Conservation (phyloP, 2,329 filamentous ascomycete species). For the Pseudocercospora macadamiae region DNA sequence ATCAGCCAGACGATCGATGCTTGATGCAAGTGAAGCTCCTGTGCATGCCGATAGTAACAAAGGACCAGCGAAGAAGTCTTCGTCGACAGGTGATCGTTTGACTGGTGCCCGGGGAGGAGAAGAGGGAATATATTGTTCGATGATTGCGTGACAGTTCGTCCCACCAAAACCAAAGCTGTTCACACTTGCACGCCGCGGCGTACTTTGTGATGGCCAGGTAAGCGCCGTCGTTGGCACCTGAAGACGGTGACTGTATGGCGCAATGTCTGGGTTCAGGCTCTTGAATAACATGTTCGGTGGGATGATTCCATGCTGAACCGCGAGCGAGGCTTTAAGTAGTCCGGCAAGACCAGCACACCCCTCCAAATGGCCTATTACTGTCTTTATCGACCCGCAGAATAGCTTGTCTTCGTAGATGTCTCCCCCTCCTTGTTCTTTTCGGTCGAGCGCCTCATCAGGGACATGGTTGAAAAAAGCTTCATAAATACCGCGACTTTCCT, state of each 20-base stretch:
- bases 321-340: slow-evolving; percentile 33
- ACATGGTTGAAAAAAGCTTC: slow-evolving; percentile 19
- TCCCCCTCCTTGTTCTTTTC: background rate
- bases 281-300: slow-evolving; percentile 33
- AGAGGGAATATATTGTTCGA: slow-evolving; percentile 25
- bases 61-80: slow-evolving; percentile 19
- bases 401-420: slow-evolving; percentile 9
- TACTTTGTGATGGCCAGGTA: slow-evolving; percentile 34
- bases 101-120: background rate
- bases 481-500: slow-evolving; percentile 31
- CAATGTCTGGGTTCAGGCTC: slow-evolving; percentile 35
- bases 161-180: slow-evolving; percentile 34
- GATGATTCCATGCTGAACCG: slow-evolving; percentile 32
- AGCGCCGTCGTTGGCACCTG: slow-evolving; percentile 25
- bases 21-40: slow-evolving; percentile 17
- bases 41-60: slow-evolving; percentile 23
- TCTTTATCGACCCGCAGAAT: slow-evolving; percentile 33
- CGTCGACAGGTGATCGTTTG: background rate
- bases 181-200: slow-evolving; percentile 20
- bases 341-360: slow-evolving; percentile 29
- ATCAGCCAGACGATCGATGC: slow-evolving; percentile 17
- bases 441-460: slow-evolving; percentile 1
- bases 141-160: slow-evolving; percentile 29
- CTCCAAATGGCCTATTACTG: slow-evolving; percentile 32
- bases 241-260: slow-evolving; percentile 23